phyloP scores from a whole-genome alignment of 1,284 basidiomycete species.

The Takashimella tepidaria region DNA sequence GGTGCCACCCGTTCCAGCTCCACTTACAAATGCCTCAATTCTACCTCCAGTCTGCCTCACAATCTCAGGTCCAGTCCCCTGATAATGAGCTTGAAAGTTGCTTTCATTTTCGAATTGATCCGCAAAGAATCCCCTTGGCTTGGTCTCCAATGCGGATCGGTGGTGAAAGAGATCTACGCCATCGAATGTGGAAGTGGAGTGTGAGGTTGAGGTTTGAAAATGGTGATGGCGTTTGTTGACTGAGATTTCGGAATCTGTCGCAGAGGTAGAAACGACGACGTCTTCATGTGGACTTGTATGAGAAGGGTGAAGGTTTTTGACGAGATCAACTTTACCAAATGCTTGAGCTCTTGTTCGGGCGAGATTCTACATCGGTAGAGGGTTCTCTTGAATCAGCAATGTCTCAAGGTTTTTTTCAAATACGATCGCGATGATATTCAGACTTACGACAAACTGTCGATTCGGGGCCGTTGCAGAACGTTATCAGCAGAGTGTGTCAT shows the following conservation, averaged over 20 bases:
- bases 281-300: constrained; percentile 29
- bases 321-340: constrained; percentile 57
- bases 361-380: constrained; percentile 60
- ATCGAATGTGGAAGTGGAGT: background rate
- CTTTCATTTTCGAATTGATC: constrained; percentile 94
- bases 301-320: constrained; percentile 16
- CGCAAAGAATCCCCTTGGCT: constrained; percentile 59
- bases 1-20: constrained; percentile 94
- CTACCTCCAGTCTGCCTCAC: constrained; percentile 84
- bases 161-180: background rate
- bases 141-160: constrained; percentile 18
- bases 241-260: constrained; percentile 49
- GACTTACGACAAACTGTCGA: constrained; percentile 56
- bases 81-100: constrained; percentile 84
- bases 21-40: constrained; percentile 85
- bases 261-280: constrained; percentile 55
- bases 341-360: constrained; percentile 68
- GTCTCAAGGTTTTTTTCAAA: too few species aligned
- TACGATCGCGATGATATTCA: too few species aligned
- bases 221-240: constrained; percentile 24
- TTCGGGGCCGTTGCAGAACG: too few species aligned
- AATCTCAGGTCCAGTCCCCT: constrained; percentile 91
- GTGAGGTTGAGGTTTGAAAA: background rate
- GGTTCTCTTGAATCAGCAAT: too few species aligned
- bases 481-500: constrained; percentile 1